Percentiles rank a stretch among this genome's conserved stretches.
These are phyloP conservation scores for Calonectria pauciramosa DNA, from an alignment of 2,329 filamentous ascomycete genomes.

Conservation along the genomic window DNA sequence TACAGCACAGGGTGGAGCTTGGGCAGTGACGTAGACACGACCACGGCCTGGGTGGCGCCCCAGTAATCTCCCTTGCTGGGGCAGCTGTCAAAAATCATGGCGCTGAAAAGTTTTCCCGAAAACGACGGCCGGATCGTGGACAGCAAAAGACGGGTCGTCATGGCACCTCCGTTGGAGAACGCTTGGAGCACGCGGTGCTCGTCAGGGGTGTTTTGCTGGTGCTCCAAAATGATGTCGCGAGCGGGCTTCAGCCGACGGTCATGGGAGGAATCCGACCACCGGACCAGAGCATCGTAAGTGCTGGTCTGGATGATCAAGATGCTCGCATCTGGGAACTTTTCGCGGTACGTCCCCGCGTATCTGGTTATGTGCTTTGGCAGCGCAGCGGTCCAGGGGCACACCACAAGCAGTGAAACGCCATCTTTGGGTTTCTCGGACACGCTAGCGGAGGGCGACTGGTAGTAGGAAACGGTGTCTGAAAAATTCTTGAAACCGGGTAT, in stretches of 20 bases:
- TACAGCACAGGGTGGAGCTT: not conserved
- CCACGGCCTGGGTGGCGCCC: not conserved
- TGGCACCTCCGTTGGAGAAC: constrained; percentile 1
- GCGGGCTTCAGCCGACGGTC: not conserved
- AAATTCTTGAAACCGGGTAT: not conserved
- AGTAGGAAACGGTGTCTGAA: not conserved
- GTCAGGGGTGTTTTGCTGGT: not conserved
- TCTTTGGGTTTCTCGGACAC: not conserved
- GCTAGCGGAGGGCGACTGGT: not conserved
- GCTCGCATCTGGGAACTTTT: not conserved
- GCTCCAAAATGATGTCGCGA: not conserved
- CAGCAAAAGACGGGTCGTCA: not conserved
- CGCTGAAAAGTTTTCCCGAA: not conserved
- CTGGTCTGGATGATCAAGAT: not conserved
- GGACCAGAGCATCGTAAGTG: not conserved
- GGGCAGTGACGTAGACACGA: not conserved
- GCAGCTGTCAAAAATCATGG: constrained; percentile 4
- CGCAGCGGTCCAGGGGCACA: not conserved
- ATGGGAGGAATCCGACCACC: not conserved
- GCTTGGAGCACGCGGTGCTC: not conserved
- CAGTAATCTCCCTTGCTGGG: constrained; percentile 3
- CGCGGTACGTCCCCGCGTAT: not conserved
- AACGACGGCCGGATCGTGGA: not conserved
- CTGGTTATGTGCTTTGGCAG: not conserved
- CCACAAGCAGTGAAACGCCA: not conserved